phyloP scores from a whole-genome alignment of 106 monocot genomes.

The Gastrodia elata region DNA sequence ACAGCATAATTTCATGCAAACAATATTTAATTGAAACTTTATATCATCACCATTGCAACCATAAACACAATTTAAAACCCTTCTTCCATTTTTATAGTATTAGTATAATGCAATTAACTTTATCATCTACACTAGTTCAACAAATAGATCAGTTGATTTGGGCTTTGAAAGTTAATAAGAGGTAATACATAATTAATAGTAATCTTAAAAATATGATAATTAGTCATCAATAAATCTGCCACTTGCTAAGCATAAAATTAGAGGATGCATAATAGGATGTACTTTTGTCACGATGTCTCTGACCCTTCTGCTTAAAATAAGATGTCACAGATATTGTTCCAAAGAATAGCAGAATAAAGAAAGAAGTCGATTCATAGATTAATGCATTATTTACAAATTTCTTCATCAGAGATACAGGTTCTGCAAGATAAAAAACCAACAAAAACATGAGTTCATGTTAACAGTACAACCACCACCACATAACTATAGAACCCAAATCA shows the following conservation, averaged over 20 bases:
- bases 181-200: background rate
- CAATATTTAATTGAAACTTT: too few species aligned
- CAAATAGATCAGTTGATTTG: background rate
- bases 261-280: background rate
- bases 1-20: too few species aligned
- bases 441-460: background rate
- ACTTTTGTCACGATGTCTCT: background rate
- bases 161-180: background rate
- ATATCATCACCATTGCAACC: too few species aligned
- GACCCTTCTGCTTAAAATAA: background rate
- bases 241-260: background rate
- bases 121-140: background rate
- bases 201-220: background rate
- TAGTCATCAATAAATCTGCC: background rate
- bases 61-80: too few species aligned
- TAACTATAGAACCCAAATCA: background rate
- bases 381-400: background rate
- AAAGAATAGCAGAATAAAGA: background rate
- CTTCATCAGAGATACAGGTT: background rate
- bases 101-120: too few species aligned
- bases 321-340: background rate
- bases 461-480: background rate
- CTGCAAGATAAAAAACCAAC: background rate
- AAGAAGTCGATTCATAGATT: background rate
- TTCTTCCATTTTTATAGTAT: too few species aligned